Base-by-base conservation (phyloP, 1,139 yeast genomes). In the Debaryomyces psychrophilus region DNA sequence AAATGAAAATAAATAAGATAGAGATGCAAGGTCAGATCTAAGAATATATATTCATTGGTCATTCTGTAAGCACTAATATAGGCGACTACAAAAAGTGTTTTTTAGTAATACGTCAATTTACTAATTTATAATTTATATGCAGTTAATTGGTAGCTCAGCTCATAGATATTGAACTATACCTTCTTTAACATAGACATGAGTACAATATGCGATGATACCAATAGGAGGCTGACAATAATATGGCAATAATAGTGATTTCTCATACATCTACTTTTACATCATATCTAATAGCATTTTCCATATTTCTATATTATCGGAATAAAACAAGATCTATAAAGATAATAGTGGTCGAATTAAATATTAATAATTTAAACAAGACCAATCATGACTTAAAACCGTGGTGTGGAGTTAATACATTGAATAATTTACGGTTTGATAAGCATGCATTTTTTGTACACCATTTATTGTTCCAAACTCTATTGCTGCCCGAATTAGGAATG, bases 331-430 rank as follows among this genome's bases (percentile, higher is more conserved):
- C 23, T 8, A 22, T 44, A 6, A 41, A 37, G 28, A 41, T 44
- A 14, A 28, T 44, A 5, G 38, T 44, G 29, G 33, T 44, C 6
- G 44, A 41, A 14, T n/a, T 20, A 22, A 35, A 36, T 15, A 17
- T 26, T 11, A 43, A 23, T 14, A 20, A 6, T 23, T 26, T 41
- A 23, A 44, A 39, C 33, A 31, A 38, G 20, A 23, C 22, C 1
- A 45, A 40, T 35, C 50, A 39, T 25, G 54, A 45, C 22, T 31
- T 49, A 31, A 45, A 44, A 37, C 65, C 67, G 2, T 63, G 67
- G 66, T 64, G 68, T 51, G 68, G 68, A 2, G 53, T 53, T 20
- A 56, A 53, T 23, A 61, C 61, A 4, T 38, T 60, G 8, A 58
- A 50, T 28, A 47, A 49, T 36, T 47, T 40, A 2, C 49, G 47